Conservation (phyloP, 345 rosid species). For the Isatis tinctoria region DNA sequence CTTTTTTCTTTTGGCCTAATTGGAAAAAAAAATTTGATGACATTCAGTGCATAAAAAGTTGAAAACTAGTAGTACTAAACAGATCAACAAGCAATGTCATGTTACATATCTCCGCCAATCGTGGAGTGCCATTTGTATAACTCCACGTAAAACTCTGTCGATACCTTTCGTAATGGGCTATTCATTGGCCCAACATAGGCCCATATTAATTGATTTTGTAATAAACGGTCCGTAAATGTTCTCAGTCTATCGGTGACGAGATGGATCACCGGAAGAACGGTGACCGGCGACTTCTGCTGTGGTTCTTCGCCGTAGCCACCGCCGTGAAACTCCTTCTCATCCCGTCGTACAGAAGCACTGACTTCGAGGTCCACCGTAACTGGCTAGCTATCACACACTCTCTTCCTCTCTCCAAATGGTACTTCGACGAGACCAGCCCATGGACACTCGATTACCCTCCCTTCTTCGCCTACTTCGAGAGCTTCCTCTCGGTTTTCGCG, state of each 20-base stretch:
- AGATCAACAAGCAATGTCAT: background rate
- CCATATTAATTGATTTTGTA: background rate
- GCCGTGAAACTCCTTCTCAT: conserved; percentile 66
- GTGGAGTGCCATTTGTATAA: background rate
- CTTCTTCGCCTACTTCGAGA: conserved; percentile 70
- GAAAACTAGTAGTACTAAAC: no score
- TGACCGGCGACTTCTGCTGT: conserved; percentile 33
- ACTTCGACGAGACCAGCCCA: conserved; percentile 75
- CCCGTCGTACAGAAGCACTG: conserved; percentile 80
- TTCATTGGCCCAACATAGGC: background rate
- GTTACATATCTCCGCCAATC: background rate
- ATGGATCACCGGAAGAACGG: conserved; percentile 11
- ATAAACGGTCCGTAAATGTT: background rate
- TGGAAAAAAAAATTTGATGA: no score
- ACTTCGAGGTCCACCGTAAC: conserved; percentile 93
- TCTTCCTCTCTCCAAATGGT: conserved; percentile 81
- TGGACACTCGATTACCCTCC: conserved; percentile 99
- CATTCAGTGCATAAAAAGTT: no score
- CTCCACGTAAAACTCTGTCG: background rate
- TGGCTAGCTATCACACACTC: conserved; percentile 89
- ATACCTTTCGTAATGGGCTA: background rate
- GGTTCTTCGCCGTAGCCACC: conserved; percentile 59
- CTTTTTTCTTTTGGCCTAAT: no score
- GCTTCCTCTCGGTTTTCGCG: conserved; percentile 55
- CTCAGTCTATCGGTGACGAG: background rate